Conservation (phyloP, 148 eudicot species). For the Salicornia ramosissima region DNA sequence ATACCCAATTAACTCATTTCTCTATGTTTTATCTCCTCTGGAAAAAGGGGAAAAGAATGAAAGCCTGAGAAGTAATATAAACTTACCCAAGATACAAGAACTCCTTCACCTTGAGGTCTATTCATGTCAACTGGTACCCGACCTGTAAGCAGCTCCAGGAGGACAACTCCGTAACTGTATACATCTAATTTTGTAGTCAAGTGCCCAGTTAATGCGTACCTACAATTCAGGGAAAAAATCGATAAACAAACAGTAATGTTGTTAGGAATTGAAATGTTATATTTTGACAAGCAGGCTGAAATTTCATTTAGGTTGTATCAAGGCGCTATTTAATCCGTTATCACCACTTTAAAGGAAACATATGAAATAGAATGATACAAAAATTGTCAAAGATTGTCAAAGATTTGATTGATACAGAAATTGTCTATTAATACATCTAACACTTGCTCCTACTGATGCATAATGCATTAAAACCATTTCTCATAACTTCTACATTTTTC, state of each 20-base stretch:
- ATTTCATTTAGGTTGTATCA: neutral
- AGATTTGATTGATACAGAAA: no score
- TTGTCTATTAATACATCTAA: no score
- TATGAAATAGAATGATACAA: no score
- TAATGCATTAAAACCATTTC: no score
- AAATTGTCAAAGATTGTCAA: no score
- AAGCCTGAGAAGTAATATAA: slow-evolving; percentile 3
- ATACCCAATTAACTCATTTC: neutral
- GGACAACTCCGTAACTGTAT: slow-evolving; percentile 93
- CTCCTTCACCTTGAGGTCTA: slow-evolving; percentile 80
- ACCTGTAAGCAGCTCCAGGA: slow-evolving; percentile 88
- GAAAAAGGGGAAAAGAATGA: neutral
- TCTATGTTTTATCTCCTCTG: no score
- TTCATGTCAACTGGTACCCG: slow-evolving; percentile 89
- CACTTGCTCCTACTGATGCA: no score
- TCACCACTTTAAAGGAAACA: no score
- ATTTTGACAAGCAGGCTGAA: no score
- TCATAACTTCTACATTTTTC: no score
- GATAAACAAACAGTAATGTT: neutral
- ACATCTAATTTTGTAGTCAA: slow-evolving; percentile 94
- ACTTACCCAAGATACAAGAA: slow-evolving; percentile 92
- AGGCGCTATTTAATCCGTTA: no score
- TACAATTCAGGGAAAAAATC: slow-evolving; percentile 18
- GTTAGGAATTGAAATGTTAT: neutral
- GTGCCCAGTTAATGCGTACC: slow-evolving; percentile 93